Conservation (phyloP, 257 asterid genomes). For the Thymus quinquecostatus region DNA sequence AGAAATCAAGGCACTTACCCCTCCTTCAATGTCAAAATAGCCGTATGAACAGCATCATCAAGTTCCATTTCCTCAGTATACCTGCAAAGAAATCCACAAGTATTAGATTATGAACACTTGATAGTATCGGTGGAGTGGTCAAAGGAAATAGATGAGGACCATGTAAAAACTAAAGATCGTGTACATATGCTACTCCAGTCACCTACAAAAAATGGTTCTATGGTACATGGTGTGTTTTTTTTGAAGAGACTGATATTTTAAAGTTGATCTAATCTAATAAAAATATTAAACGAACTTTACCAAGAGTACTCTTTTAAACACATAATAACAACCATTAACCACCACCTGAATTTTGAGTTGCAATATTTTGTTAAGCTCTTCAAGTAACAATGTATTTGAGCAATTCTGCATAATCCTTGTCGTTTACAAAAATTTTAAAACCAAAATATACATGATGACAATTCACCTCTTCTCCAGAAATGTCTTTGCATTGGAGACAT, state of each 20-base stretch:
- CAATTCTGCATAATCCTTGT: background rate
- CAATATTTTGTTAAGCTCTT: conserved; percentile 2
- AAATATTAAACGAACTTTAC: background rate
- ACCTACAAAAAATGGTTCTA: background rate
- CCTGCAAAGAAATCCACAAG: conserved; percentile 47
- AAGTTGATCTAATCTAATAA: conserved; percentile 7
- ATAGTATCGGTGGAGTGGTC: background rate
- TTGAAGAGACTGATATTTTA: background rate
- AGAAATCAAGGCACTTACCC: conserved; percentile 60
- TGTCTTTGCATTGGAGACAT: conserved; percentile 97
- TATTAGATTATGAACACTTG: background rate
- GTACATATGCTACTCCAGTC: background rate
- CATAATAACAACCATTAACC: background rate
- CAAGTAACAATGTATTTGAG: background rate
- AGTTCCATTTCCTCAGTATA: conserved; percentile 98
- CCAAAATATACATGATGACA: background rate
- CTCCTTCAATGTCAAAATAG: conserved; percentile 95
- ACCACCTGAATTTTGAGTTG: background rate
- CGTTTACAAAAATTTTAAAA: background rate
- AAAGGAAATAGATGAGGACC: background rate
- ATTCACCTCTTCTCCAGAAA: conserved; percentile 92
- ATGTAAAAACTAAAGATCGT: background rate
- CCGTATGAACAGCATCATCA: conserved; percentile 99
- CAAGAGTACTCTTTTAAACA: background rate
- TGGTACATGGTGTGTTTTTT: background rate